Percentiles rank a stretch among this genome's conserved stretches.
Evolutionary conservation across 352 stramenopile genomes (phyloP).

Genomic region (Phytophthora idaei): DNA sequence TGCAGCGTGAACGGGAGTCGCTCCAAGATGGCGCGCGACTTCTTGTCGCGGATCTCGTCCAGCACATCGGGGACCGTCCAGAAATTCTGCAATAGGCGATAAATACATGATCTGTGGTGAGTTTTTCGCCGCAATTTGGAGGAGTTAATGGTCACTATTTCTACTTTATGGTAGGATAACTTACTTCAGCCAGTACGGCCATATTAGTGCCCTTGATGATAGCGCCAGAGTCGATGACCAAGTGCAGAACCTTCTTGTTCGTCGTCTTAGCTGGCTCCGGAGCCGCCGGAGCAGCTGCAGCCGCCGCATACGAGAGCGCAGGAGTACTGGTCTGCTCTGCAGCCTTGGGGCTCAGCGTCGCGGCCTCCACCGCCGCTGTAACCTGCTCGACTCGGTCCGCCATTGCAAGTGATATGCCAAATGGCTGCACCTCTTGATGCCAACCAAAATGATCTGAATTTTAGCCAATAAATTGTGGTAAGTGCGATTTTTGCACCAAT

Average conservation of each 20-base stretch:
- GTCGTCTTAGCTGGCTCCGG: slow-evolving; percentile 9
- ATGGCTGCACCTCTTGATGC: slow-evolving; percentile 32
- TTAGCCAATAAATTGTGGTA: slow-evolving; percentile 33
- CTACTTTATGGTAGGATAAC: background rate
- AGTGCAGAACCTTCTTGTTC: slow-evolving; percentile 74
- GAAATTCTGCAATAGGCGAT: slow-evolving; percentile 54
- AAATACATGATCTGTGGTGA: slow-evolving; percentile 16
- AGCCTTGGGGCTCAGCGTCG: slow-evolving; percentile 19
- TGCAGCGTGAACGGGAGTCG: slow-evolving; percentile 77
- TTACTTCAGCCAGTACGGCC: slow-evolving; percentile 70
- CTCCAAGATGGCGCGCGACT: slow-evolving; percentile 70
- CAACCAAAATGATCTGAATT: slow-evolving; percentile 42
- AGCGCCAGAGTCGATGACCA: slow-evolving; percentile 86
- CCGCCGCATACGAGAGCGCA: slow-evolving; percentile 14
- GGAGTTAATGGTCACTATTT: background rate
- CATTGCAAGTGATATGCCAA: slow-evolving; percentile 25
- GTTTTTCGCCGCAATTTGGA: slow-evolving; percentile 11
- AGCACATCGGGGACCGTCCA: slow-evolving; percentile 89
- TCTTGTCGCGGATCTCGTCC: slow-evolving; percentile 84
- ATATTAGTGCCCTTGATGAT: slow-evolving; percentile 90
- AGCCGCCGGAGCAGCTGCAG: slow-evolving; percentile 8
- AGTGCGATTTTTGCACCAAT: slow-evolving; percentile 9
- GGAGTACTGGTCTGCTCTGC: background rate
- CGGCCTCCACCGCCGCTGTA: slow-evolving; percentile 22
- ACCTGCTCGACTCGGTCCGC: slow-evolving; percentile 33